A percentile compares a stretch with the other conserved stretches of the same genome.
These are phyloP conservation scores for Phytophthora pluvialis DNA, from an alignment of 352 stramenopile genomes.

Conservation along the genomic window DNA sequence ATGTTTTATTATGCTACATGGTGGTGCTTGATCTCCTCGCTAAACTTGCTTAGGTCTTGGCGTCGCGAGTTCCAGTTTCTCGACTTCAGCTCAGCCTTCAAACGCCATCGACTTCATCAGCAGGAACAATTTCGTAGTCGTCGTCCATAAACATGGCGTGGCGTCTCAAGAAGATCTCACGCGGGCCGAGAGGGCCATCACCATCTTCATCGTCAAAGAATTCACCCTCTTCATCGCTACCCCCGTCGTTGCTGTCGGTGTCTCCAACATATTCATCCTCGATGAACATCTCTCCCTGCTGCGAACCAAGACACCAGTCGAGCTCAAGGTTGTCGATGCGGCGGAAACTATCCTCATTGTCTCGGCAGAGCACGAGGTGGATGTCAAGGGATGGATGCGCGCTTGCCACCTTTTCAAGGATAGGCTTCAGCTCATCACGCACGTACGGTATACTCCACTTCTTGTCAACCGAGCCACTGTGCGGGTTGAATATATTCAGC, in stretches of 20 bases:
- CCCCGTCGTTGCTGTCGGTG: conserved; percentile 7
- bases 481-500: conserved; percentile 34
- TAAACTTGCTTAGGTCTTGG: too few relatives aligned
- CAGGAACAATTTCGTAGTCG: conserved; percentile 21
- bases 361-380: conserved; percentile 29
- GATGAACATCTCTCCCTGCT: conserved; percentile 31
- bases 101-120: conserved; percentile 13
- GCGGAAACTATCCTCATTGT: conserved; percentile 25
- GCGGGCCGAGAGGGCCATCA: conserved; percentile 2
- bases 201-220: conserved; percentile 26
- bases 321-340: conserved; percentile 36
- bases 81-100: conserved; percentile 2
- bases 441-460: conserved; percentile 33
- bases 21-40: background rate
- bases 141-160: conserved; percentile 27
- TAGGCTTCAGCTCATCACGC: conserved; percentile 42
- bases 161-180: conserved; percentile 16
- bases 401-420: conserved; percentile 32
- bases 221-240: conserved; percentile 27
- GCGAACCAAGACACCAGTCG: conserved; percentile 27
- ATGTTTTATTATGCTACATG: conserved; percentile 1
- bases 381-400: conserved; percentile 29
- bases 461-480: conserved; percentile 26
- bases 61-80: background rate
- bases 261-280: conserved; percentile 30